Percentiles rank a stretch among this genome's conserved stretches.
Evolutionary conservation across 129 eudicot species (phyloP).

Genomic region (Arctium minus): DNA sequence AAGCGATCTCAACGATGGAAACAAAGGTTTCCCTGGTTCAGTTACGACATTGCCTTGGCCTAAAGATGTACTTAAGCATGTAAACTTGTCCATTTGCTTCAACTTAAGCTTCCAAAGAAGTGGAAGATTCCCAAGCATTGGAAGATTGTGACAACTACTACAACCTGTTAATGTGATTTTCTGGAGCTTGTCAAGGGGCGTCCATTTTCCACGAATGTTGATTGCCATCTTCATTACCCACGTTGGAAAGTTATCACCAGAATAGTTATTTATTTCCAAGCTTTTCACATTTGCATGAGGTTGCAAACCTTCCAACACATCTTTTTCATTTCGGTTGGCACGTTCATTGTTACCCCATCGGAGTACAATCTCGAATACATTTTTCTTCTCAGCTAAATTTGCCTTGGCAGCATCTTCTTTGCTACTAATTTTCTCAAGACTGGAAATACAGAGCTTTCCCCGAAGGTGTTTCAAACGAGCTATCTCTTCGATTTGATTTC

Average conservation of each 20-base stretch:
- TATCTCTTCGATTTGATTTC: slow-evolving; percentile 3
- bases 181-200: neutral
- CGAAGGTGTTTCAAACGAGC: neutral
- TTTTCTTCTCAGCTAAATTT: neutral
- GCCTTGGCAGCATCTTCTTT: neutral
- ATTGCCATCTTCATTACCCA: slow-evolving; percentile 13
- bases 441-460: neutral
- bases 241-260: neutral
- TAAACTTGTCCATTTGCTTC: neutral
- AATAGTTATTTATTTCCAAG: neutral
- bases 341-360: neutral
- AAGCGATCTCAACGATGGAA: neutral
- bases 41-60: neutral
- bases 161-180: neutral
- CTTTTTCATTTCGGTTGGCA: neutral
- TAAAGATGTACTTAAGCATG: neutral
- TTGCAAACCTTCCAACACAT: slow-evolving; percentile 10
- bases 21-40: neutral
- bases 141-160: neutral
- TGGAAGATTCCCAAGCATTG: slow-evolving; percentile 11
- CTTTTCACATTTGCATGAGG: slow-evolving; percentile 3
- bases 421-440: neutral
- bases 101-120: neutral
- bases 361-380: neutral
- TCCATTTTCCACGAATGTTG: neutral